A percentile compares a stretch with the other conserved stretches of the same genome.
phyloP scores from a whole-genome alignment of 1,284 basidiomycete species.

The Sporisorium exsertum region DNA sequence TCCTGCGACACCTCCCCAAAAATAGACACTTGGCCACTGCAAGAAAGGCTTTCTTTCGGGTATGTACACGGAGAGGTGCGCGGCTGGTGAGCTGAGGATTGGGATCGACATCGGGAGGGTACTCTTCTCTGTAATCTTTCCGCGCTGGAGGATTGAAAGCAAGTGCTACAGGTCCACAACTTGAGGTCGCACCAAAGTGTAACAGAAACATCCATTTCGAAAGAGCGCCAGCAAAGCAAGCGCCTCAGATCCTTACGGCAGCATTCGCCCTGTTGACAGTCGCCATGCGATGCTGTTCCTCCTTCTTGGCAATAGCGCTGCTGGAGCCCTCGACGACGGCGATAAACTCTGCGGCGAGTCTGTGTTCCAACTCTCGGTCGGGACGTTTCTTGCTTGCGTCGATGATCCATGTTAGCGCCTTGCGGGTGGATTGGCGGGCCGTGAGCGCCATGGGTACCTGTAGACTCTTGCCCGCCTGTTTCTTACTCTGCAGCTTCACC shows the following conservation, averaged over 20 bases:
- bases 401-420: slow-evolving; percentile 70
- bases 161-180: too few relatives aligned
- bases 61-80: too few relatives aligned
- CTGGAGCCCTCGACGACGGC: slow-evolving; percentile 69
- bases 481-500: slow-evolving; percentile 68
- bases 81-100: too few relatives aligned
- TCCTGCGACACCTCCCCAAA: too few relatives aligned
- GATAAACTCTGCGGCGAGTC: slow-evolving; percentile 70
- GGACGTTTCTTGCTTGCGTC: slow-evolving; percentile 70
- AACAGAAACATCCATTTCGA: too few relatives aligned
- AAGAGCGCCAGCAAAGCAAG: too few relatives aligned
- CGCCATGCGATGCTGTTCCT: slow-evolving; percentile 76
- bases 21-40: too few relatives aligned
- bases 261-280: slow-evolving; percentile 79
- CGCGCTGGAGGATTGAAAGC: too few relatives aligned
- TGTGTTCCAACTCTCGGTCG: slow-evolving; percentile 66
- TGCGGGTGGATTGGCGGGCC: slow-evolving; percentile 64
- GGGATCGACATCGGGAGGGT: too few relatives aligned
- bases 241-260: slow-evolving; percentile 57
- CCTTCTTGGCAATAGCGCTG: slow-evolving; percentile 68
- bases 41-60: too few relatives aligned
- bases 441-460: slow-evolving; percentile 69
- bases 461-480: slow-evolving; percentile 68
- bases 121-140: too few relatives aligned
- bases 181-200: too few relatives aligned